Percentiles rank a stretch among this genome's conserved stretches.
Conservation (phyloP, 2,329 filamentous ascomycete species). For the Sclerotinia nivalis region DNA sequence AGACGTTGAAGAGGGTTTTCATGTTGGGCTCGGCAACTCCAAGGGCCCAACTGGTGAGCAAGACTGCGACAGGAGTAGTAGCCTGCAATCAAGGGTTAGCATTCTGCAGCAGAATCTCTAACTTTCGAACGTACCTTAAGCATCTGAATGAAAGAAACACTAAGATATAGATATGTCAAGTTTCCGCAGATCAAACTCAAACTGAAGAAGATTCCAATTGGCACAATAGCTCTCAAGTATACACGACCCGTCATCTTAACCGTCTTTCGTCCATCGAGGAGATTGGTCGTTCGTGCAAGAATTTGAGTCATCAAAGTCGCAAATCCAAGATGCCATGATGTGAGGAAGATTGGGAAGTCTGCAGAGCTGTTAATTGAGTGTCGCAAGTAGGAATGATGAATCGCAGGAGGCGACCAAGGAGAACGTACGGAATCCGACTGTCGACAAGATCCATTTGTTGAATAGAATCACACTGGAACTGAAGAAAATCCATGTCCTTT, state of each 20-base stretch:
- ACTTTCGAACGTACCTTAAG: slow-evolving; percentile 69
- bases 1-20: slow-evolving; percentile 88
- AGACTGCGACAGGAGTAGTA: slow-evolving; percentile 89
- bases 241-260: slow-evolving; percentile 96
- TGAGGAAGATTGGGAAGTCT: slow-evolving; percentile 79
- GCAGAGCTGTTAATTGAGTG: slow-evolving; percentile 39
- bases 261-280: slow-evolving; percentile 91
- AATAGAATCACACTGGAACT: slow-evolving; percentile 96
- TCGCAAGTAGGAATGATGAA: slow-evolving; percentile 3
- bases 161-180: slow-evolving; percentile 91
- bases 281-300: slow-evolving; percentile 82
- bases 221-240: slow-evolving; percentile 90
- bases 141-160: slow-evolving; percentile 98
- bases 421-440: slow-evolving; percentile 74
- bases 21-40: slow-evolving; percentile 77
- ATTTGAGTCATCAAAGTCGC: slow-evolving; percentile 93
- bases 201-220: slow-evolving; percentile 94
- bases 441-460: slow-evolving; percentile 98
- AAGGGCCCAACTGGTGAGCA: slow-evolving; percentile 85
- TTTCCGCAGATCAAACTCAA: slow-evolving; percentile 96
- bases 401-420: neutral
- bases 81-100: slow-evolving; percentile 55
- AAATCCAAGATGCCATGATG: slow-evolving; percentile 93
- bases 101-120: neutral
- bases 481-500: slow-evolving; percentile 85